These are phyloP conservation scores for Cyclotella distinguenda DNA, from an alignment of 108 stramenopile genomes.

Conservation along the genomic window DNA sequence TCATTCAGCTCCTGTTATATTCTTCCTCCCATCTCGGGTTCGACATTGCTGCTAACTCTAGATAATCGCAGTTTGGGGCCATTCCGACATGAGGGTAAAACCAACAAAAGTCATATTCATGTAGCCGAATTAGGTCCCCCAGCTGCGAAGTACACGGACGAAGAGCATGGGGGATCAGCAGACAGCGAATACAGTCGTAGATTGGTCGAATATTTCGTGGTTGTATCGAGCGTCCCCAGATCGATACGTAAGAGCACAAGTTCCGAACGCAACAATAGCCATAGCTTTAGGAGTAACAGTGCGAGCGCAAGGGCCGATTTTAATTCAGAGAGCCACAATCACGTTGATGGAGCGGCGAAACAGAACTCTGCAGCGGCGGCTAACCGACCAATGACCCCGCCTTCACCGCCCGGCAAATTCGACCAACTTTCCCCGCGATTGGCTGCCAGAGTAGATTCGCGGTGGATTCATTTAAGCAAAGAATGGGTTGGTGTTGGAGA, in stretches of 20 bases:
- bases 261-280: neutral
- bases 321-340: constrained; percentile 1
- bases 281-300: neutral
- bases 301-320: neutral
- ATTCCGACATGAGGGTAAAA: too few relatives aligned
- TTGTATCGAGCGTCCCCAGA: constrained; percentile 59
- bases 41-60: too few relatives aligned
- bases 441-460: constrained; percentile 35
- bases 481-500: constrained; percentile 19
- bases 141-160: neutral
- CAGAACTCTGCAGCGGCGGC: neutral
- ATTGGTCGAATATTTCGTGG: constrained; percentile 87
- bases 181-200: constrained; percentile 47
- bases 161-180: constrained; percentile 9
- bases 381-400: neutral
- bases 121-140: neutral
- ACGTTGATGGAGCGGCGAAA: neutral
- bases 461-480: constrained; percentile 31
- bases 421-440: constrained; percentile 11
- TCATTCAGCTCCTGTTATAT: too few relatives aligned
- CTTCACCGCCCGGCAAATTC: neutral
- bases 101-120: neutral
- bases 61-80: too few relatives aligned
- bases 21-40: too few relatives aligned
- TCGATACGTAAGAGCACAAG: neutral